Percentiles rank a stretch among this genome's conserved stretches.
Conservation (phyloP, 2,329 filamentous ascomycete genomes). For the Domatiomyces catenatus region DNA sequence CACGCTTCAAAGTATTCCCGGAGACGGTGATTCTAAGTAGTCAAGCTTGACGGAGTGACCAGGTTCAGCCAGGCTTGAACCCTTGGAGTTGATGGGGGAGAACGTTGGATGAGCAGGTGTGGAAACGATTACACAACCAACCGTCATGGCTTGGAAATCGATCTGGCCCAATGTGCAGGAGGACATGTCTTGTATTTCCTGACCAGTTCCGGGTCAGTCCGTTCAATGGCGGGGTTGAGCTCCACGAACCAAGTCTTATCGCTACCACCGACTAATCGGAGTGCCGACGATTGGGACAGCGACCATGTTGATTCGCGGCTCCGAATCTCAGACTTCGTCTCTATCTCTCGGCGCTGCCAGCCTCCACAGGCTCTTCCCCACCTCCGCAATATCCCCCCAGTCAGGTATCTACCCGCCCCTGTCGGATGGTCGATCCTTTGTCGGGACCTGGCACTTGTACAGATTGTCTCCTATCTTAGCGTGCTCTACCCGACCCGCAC, state of each 20-base stretch:
- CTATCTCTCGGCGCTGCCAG: not conserved
- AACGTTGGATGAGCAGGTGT: not conserved
- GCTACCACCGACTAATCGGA: too few relatives aligned
- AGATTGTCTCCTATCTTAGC: not conserved
- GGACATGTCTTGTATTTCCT: not conserved
- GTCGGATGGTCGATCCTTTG: not conserved
- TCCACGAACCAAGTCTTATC: not conserved
- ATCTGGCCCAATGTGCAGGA: not conserved
- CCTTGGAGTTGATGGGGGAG: not conserved
- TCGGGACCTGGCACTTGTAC: not conserved
- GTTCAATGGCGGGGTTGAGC: not conserved
- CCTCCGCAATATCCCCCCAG: too few relatives aligned
- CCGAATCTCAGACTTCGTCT: not conserved
- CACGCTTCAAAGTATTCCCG: conserved; percentile 1
- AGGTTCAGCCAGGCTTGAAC: not conserved
- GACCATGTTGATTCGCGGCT: too few relatives aligned
- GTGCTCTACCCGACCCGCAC: not conserved
- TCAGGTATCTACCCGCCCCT: not conserved
- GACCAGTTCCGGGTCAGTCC: not conserved
- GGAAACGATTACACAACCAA: not conserved
- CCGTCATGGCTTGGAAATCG: not conserved
- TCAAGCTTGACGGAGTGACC: not conserved
- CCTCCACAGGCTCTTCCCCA: not conserved
- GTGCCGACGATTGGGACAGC: too few relatives aligned
- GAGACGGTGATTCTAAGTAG: not conserved